phyloP scores from a whole-genome alignment of 2,329 filamentous ascomycete genomes.

The Nemania bipapillata region DNA sequence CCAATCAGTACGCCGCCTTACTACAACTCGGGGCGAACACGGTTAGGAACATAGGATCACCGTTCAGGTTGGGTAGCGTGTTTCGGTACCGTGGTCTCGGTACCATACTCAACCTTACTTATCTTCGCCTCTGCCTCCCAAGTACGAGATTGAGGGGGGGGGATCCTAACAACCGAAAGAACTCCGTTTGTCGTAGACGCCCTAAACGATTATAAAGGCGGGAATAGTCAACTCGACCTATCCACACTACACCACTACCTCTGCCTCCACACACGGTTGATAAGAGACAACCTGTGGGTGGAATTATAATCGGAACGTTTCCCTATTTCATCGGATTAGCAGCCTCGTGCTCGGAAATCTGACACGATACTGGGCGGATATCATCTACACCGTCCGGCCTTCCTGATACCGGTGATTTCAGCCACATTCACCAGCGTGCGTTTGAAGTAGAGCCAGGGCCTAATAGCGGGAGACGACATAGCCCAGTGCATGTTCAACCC shows the following conservation, averaged over 20 bases:
- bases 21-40: background rate
- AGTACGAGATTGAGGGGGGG: background rate
- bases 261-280: slow-evolving; percentile 8
- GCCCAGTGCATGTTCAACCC: background rate
- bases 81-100: slow-evolving; percentile 20
- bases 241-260: slow-evolving; percentile 1
- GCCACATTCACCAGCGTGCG: background rate
- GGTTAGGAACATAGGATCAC: background rate
- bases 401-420: background rate
- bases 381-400: background rate
- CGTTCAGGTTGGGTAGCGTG: slow-evolving; percentile 4
- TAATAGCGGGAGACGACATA: background rate
- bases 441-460: slow-evolving; percentile 4
- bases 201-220: background rate
- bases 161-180: slow-evolving; percentile 17
- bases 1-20: slow-evolving; percentile 20
- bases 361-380: background rate
- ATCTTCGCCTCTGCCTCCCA: background rate
- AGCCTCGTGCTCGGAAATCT: background rate
- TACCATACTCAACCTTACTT: slow-evolving; percentile 8
- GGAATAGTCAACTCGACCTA: background rate
- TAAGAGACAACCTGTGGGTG: slow-evolving; percentile 11
- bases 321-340: background rate
- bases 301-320: slow-evolving; percentile 6
- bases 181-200: background rate